phyloP scores from a whole-genome alignment of 2,329 filamentous ascomycete genomes.

The Ophiostoma perfectum region DNA sequence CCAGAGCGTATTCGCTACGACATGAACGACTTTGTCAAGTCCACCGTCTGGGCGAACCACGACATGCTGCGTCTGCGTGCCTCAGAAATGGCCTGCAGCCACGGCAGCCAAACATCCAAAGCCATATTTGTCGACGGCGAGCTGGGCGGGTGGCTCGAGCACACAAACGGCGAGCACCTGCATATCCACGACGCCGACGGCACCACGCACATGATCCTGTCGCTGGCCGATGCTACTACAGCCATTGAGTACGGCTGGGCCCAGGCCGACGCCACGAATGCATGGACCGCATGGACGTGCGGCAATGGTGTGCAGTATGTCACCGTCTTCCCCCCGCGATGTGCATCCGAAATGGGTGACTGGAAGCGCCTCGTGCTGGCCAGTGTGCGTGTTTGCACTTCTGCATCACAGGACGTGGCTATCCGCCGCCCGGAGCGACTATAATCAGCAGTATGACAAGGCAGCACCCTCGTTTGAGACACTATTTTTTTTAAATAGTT shows the following conservation, averaged over 20 bases:
- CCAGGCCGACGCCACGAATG: constrained; percentile 33
- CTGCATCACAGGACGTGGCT: constrained; percentile 12
- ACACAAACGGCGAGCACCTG: constrained; percentile 13
- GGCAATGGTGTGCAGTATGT: constrained; percentile 33
- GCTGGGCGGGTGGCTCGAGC: neutral
- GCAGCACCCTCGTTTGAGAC: neutral
- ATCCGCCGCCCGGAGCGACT: constrained; percentile 23
- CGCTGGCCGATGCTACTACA: constrained; percentile 36
- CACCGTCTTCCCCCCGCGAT: constrained; percentile 38
- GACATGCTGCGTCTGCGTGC: constrained; percentile 29
- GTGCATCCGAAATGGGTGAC: constrained; percentile 35
- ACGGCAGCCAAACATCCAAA: constrained; percentile 27
- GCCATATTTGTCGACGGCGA: constrained; percentile 30
- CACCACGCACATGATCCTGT: constrained; percentile 37
- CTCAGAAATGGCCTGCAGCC: constrained; percentile 29
- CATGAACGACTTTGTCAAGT: constrained; percentile 25
- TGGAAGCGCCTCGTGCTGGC: constrained; percentile 32
- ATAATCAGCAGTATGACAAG: neutral
- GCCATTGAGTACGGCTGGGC: constrained; percentile 38
- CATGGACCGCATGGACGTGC: constrained; percentile 25
- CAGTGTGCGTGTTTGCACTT: constrained; percentile 23
- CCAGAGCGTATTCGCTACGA: constrained; percentile 19
- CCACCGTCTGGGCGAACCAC: constrained; percentile 30
- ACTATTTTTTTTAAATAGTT: neutral
- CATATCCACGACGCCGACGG: constrained; percentile 37